Percentiles rank a stretch among this genome's conserved stretches.
Evolutionary conservation across 2,329 filamentous ascomycete species (phyloP).

Genomic region (Colletotrichum chrysophilum): DNA sequence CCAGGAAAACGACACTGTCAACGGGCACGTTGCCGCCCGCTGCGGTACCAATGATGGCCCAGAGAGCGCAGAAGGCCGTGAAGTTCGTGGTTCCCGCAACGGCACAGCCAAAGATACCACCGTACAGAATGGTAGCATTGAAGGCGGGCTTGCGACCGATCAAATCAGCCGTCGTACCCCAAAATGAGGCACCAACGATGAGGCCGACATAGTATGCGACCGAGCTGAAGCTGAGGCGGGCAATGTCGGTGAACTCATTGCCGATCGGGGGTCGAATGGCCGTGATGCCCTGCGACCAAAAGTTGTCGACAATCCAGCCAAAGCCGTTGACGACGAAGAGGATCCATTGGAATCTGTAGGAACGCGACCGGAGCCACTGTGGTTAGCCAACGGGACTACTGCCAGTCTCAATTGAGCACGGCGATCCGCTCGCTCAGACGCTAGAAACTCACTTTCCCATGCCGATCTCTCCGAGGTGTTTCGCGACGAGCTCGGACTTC

Average conservation of each 20-base stretch:
- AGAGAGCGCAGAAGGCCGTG: constrained; percentile 58
- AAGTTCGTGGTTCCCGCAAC: constrained; percentile 65
- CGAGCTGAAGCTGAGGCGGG: constrained; percentile 35
- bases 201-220: constrained; percentile 46
- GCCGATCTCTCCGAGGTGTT: constrained; percentile 33
- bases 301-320: constrained; percentile 51
- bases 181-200: constrained; percentile 50
- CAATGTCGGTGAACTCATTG: constrained; percentile 38
- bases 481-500: constrained; percentile 36
- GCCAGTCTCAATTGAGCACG: neutral
- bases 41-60: constrained; percentile 50
- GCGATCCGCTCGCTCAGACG: too few species aligned
- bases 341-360: constrained; percentile 42
- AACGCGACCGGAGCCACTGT: neutral
- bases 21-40: constrained; percentile 56
- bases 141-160: constrained; percentile 49
- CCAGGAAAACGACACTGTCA: constrained; percentile 57
- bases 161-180: constrained; percentile 46
- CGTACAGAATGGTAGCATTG: constrained; percentile 48
- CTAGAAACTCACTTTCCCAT: constrained; percentile 36
- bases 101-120: constrained; percentile 60
- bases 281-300: constrained; percentile 41
- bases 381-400: neutral
- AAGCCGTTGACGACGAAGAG: constrained; percentile 52
- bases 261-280: constrained; percentile 35